Evolutionary conservation across 768 basidiomycete genomes (phyloP).

Genomic region (Tylopilus felleus): DNA sequence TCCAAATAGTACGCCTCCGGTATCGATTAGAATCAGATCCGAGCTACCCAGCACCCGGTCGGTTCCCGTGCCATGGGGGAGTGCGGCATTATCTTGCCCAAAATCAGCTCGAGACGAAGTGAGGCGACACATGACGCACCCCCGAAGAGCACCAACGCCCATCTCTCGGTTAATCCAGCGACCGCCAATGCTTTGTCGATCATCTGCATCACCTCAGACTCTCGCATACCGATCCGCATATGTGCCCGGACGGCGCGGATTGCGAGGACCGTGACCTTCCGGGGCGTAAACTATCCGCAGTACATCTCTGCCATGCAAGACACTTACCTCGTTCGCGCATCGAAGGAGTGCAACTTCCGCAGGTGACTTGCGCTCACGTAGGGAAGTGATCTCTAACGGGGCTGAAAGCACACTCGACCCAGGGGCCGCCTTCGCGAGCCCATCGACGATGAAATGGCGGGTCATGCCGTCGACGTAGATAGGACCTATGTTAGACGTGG

Average conservation of each 20-base stretch:
- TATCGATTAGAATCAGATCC: constrained; percentile 76
- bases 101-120: background rate
- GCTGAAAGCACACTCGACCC: constrained; percentile 44
- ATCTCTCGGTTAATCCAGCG: constrained; percentile 57
- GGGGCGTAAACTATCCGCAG: background rate
- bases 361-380: constrained; percentile 72
- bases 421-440: constrained; percentile 46
- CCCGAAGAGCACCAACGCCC: constrained; percentile 73
- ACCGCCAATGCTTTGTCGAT: constrained; percentile 50
- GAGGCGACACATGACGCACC: constrained; percentile 40
- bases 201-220: constrained; percentile 65
- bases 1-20: constrained; percentile 65
- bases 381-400: constrained; percentile 48
- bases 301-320: background rate
- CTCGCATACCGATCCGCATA: constrained; percentile 69
- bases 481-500: constrained; percentile 26
- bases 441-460: constrained; percentile 64
- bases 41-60: constrained; percentile 52
- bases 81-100: constrained; percentile 71
- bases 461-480: constrained; percentile 61
- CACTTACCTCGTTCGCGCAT: constrained; percentile 74
- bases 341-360: constrained; percentile 69
- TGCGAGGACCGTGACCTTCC: constrained; percentile 72
- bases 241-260: constrained; percentile 61
- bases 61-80: constrained; percentile 79